phyloP scores from a whole-genome alignment of 148 eudicot genomes.

The Bassia scoparia region DNA sequence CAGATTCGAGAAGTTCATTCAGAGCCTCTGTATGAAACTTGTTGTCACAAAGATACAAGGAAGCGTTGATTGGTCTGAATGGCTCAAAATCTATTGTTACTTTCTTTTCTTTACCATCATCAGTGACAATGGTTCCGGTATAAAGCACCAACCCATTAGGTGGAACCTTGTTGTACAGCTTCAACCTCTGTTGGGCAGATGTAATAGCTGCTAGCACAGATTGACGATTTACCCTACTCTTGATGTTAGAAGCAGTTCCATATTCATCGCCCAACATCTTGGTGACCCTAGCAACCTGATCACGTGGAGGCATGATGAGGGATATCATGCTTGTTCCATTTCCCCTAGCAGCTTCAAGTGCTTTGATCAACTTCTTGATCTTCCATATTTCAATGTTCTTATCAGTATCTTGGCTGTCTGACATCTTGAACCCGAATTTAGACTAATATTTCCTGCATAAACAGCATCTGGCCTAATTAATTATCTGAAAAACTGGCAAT shows the following conservation, averaged over 20 bases:
- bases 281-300: constrained; percentile 35
- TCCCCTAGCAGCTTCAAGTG: constrained; percentile 36
- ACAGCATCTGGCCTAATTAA: not conserved
- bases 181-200: constrained; percentile 36
- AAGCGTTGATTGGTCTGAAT: constrained; percentile 34
- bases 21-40: constrained; percentile 36
- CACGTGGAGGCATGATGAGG: constrained; percentile 40
- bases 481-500: not conserved
- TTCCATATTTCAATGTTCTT: constrained; percentile 39
- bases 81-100: constrained; percentile 40
- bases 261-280: constrained; percentile 42
- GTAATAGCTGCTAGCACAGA: constrained; percentile 40
- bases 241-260: constrained; percentile 38
- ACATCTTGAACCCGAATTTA: constrained; percentile 16
- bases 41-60: constrained; percentile 34
- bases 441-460: constrained; percentile 16
- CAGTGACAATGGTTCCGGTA: constrained; percentile 37
- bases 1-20: constrained; percentile 35
- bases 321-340: constrained; percentile 41
- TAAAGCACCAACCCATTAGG: constrained; percentile 37
- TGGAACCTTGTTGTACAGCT: constrained; percentile 36
- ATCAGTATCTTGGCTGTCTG: constrained; percentile 31
- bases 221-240: constrained; percentile 39
- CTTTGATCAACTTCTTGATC: constrained; percentile 36
- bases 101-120: constrained; percentile 40